A percentile compares a stretch with the other conserved stretches of the same genome.
phyloP scores from a whole-genome alignment of 1,139 yeast genomes.

The Pichia sp. region DNA sequence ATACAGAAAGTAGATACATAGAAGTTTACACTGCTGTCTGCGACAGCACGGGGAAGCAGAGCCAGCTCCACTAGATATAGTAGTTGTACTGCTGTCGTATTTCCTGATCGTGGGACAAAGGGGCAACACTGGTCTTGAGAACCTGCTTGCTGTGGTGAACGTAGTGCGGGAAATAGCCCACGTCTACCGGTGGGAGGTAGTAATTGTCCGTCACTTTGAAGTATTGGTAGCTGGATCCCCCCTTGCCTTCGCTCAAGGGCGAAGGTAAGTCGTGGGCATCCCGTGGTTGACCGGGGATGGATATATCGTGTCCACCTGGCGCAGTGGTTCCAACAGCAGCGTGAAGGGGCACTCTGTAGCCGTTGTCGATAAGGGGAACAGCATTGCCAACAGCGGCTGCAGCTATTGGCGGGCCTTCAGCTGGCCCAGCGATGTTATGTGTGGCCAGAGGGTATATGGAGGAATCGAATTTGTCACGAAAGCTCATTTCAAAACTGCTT shows the following conservation, averaged over 20 bases:
- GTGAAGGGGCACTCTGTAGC: neutral
- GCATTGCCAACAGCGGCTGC: neutral
- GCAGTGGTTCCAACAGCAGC: neutral
- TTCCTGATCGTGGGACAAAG: neutral
- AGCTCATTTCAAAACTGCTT: neutral
- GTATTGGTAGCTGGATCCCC: slow-evolving; percentile 37
- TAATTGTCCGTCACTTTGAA: slow-evolving; percentile 48
- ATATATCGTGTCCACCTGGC: neutral
- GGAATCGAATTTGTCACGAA: neutral
- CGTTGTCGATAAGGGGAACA: neutral
- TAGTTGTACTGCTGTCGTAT: slow-evolving; percentile 5
- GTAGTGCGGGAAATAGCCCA: slow-evolving; percentile 49
- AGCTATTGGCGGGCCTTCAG: neutral
- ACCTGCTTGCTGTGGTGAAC: slow-evolving; percentile 39
- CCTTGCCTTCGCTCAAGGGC: neutral
- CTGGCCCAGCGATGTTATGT: neutral
- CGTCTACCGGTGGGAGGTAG: slow-evolving; percentile 48
- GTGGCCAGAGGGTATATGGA: neutral
- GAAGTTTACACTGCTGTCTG: too few species aligned
- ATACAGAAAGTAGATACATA: neutral
- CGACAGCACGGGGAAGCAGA: too few species aligned
- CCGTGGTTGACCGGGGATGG: neutral
- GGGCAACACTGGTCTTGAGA: neutral
- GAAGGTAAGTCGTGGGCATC: neutral
- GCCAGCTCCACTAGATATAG: neutral